phyloP scores from a whole-genome alignment of 164 flowering plant species.

The Stephania japonica region DNA sequence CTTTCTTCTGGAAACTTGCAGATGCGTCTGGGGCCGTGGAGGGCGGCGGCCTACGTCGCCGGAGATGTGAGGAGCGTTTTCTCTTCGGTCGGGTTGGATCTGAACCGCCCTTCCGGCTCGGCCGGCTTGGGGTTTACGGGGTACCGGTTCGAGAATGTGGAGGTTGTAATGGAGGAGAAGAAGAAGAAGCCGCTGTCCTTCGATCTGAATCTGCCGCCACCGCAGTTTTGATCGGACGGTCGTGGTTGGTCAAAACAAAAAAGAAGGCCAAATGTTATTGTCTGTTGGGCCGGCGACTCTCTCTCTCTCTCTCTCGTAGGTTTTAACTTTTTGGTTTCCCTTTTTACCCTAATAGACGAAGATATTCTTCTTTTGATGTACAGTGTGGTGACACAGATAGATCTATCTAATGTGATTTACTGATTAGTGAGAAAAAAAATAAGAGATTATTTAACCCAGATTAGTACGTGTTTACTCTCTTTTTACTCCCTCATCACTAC shows the following conservation, averaged over 20 bases:
- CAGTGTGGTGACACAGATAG: not conserved
- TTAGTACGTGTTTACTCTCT: too few relatives aligned
- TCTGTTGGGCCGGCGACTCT: not conserved
- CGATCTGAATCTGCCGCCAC: slow-evolving; percentile 52
- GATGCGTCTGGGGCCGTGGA: slow-evolving; percentile 13
- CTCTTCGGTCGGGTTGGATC: slow-evolving; percentile 1
- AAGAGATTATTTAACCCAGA: not conserved
- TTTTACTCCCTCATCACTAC: too few relatives aligned
- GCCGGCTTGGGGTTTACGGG: slow-evolving; percentile 26
- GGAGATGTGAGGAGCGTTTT: slow-evolving; percentile 13
- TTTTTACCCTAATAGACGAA: not conserved
- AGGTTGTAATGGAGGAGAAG: slow-evolving; percentile 24
- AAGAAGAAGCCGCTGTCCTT: slow-evolving; percentile 45
- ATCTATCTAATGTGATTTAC: not conserved
- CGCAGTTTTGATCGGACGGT: slow-evolving; percentile 29
- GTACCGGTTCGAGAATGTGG: slow-evolving; percentile 29
- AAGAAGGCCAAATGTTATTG: not conserved
- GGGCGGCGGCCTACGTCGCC: not conserved
- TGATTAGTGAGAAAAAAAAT: not conserved
- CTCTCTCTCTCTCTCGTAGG: not conserved
- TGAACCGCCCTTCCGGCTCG: slow-evolving; percentile 10
- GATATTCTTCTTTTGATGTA: not conserved
- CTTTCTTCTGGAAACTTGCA: slow-evolving; percentile 2
- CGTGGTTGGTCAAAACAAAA: not conserved
- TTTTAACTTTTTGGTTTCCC: not conserved